Percentiles rank a stretch among this genome's conserved stretches.
Conservation (phyloP, 768 basidiomycete genomes). For the Boletus subcaerulescens region DNA sequence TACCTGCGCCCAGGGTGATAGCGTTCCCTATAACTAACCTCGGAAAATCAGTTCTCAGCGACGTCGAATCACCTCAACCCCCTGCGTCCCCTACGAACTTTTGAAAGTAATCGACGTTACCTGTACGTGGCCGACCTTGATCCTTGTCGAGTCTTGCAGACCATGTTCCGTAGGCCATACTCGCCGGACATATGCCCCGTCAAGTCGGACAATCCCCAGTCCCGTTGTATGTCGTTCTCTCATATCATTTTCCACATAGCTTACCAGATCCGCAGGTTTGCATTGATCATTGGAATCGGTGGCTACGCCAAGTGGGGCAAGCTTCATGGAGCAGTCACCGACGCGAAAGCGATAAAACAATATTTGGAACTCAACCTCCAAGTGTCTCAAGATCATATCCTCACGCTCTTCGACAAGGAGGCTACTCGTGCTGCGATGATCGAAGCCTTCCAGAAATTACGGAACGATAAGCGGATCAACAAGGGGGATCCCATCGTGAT, state of each 20-base stretch:
- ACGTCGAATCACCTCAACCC: too few species aligned
- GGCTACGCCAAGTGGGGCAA: conserved; percentile 29
- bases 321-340: conserved; percentile 31
- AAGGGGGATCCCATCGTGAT: conserved; percentile 38
- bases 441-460: conserved; percentile 21
- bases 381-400: conserved; percentile 34
- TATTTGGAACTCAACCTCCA: conserved; percentile 31
- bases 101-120: too few species aligned
- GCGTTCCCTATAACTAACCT: too few species aligned
- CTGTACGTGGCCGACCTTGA: too few species aligned
- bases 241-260: not conserved
- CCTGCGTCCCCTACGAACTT: too few species aligned
- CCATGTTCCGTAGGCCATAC: too few species aligned
- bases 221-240: not conserved
- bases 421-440: conserved; percentile 40
- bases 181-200: not conserved
- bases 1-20: too few species aligned
- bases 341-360: conserved; percentile 34
- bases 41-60: too few species aligned
- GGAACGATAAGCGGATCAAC: conserved; percentile 23
- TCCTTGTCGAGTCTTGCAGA: too few species aligned
- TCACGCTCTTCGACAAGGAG: conserved; percentile 34
- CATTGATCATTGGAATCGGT: conserved; percentile 45
- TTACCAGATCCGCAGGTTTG: conserved; percentile 19
- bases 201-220: not conserved